Evolutionary conservation across 148 eudicot genomes (phyloP).

Genomic region (Diospyros kaki): DNA sequence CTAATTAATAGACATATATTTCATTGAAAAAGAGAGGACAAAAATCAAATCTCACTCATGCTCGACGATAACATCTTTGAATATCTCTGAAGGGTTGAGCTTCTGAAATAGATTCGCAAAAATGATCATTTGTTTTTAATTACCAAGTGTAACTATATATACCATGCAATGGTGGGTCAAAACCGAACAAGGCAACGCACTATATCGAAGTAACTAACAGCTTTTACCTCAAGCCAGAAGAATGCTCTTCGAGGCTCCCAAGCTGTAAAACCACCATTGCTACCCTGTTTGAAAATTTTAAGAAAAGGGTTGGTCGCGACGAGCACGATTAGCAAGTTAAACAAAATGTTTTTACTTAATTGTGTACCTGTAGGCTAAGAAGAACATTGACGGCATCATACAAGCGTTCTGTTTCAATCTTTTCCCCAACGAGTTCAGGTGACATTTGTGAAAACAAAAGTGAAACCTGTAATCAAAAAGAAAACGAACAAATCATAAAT

Average conservation of each 20-base stretch:
- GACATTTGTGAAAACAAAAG: constrained; percentile 48
- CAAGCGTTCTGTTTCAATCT: constrained; percentile 32
- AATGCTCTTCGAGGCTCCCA: constrained; percentile 53
- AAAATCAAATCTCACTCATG: constrained; percentile 37
- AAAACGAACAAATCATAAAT: no score
- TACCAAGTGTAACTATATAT: no score
- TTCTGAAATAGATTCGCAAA: constrained; percentile 28
- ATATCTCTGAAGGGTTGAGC: constrained; percentile 57
- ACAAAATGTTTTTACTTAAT: not conserved
- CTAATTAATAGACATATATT: not conserved
- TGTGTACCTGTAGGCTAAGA: constrained; percentile 51
- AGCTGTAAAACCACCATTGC: constrained; percentile 50
- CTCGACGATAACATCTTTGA: constrained; percentile 51
- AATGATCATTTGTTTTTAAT: not conserved
- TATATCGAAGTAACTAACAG: not conserved
- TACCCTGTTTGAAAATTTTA: constrained; percentile 26
- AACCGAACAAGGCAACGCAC: no score
- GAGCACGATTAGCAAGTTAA: not conserved
- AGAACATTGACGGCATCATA: constrained; percentile 65
- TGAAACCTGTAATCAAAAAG: constrained; percentile 22
- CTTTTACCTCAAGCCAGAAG: constrained; percentile 47
- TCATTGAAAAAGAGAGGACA: not conserved
- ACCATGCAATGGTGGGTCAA: no score
- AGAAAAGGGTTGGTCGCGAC: not conserved
- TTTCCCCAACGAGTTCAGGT: constrained; percentile 41